phyloP scores from a whole-genome alignment of 2,329 filamentous ascomycete species.

The Hymenoscyphus occultus region DNA sequence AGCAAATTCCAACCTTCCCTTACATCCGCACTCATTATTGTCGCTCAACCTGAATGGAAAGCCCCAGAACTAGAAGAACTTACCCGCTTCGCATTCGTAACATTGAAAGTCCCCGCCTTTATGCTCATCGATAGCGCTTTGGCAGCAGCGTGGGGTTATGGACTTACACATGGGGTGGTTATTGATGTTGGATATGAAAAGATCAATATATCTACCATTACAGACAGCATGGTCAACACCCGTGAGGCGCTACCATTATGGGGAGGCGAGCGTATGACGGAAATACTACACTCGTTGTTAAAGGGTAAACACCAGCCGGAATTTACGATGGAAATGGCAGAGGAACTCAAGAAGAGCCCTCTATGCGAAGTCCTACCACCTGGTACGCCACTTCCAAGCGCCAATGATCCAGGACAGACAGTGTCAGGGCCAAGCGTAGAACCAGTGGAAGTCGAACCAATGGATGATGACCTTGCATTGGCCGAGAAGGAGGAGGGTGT shows the following conservation, averaged over 20 bases:
- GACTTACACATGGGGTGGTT: constrained; percentile 73
- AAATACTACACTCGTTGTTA: constrained; percentile 66
- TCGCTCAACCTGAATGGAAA: constrained; percentile 88
- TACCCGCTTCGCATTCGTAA: constrained; percentile 94
- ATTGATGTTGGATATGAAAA: constrained; percentile 91
- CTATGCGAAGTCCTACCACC: constrained; percentile 67
- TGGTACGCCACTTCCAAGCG: constrained; percentile 42
- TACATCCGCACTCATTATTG: constrained; percentile 89
- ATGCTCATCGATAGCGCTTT: constrained; percentile 86
- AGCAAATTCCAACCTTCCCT: constrained; percentile 85
- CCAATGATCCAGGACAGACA: constrained; percentile 44
- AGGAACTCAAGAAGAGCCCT: constrained; percentile 64
- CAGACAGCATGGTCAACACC: constrained; percentile 72
- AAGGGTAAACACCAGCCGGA: constrained; percentile 43
- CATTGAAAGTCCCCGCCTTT: constrained; percentile 90
- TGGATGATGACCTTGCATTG: constrained; percentile 37
- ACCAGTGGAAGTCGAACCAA: constrained; percentile 27
- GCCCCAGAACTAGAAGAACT: constrained; percentile 82
- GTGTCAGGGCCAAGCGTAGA: constrained; percentile 36
- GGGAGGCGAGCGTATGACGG: constrained; percentile 85
- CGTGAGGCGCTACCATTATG: constrained; percentile 61
- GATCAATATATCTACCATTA: constrained; percentile 86
- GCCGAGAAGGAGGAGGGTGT: constrained; percentile 65
- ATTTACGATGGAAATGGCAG: constrained; percentile 64
- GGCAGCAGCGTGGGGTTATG: constrained; percentile 81